Evolutionary conservation across 768 basidiomycete genomes (phyloP), one percentile per base, ranked within the genome.

Genomic region (Psilocybe azurescens): DNA sequence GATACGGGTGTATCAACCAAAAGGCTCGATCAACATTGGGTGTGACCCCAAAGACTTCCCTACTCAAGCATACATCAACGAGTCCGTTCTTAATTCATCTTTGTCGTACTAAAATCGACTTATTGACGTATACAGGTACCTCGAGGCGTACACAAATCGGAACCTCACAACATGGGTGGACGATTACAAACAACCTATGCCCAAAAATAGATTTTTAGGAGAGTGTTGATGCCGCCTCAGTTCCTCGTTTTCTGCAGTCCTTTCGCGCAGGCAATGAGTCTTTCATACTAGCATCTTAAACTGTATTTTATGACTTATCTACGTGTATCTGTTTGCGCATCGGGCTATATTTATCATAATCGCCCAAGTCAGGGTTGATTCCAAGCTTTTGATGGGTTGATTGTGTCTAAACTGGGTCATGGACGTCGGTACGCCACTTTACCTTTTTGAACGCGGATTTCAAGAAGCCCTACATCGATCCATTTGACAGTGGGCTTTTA

Each of bases 1-100:
- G 78, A 86, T 98, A 56, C 86, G 96, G 28, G 92, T 99, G 7
- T 99, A 97, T 75, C 96, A 97, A 72, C 86, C 86, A 3, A 78
- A 82, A 69, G 74, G 85, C 64, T 72, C 81, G 32, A 80, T 86
- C 60, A 96, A 95, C 72, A 82, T 94, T 56, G 95, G 95, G 14
- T 98, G 95, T 71, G 89, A 92, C 71, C 95, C 95, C 11, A 70
- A 76, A 49, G 83, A 86, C 48, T 90, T 84, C 72, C 95, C 97
- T 0, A 98, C 97, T 0, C 75, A 83, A 53, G 81, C 82, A 13
- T 98, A 98, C 73, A 98, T 97, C 72, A 77, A 89, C 52, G 74
- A 85, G 85, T 90, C 65, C 57, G 84, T 73, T 14, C 38, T 51
- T 24, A 55, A 48, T 44, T 29, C 18, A 47, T 13, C 2, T 29